phyloP scores from a whole-genome alignment of 352 stramenopile species.

The Pythium sukuiense region DNA sequence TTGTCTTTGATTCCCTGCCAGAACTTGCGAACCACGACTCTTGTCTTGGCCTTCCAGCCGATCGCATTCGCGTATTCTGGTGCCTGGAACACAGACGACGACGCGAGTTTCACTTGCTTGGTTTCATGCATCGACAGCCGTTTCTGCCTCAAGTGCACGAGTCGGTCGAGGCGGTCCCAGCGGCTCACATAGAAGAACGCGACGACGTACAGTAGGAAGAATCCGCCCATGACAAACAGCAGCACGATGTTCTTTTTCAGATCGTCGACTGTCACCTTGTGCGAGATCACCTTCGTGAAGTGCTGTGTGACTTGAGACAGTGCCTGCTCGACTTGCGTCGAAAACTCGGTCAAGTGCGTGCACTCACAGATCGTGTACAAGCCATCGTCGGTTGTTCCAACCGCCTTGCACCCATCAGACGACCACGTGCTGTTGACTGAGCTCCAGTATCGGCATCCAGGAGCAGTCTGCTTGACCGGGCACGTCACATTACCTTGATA shows the following conservation, averaged over 20 bases:
- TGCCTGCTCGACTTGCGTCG: constrained; percentile 61
- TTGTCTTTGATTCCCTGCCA: constrained; percentile 54
- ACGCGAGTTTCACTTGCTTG: constrained; percentile 49
- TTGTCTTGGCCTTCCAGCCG: constrained; percentile 42
- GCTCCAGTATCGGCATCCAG: constrained; percentile 69
- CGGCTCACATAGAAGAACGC: constrained; percentile 60
- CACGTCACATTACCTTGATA: constrained; percentile 55
- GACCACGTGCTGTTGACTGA: constrained; percentile 43
- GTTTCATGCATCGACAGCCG: constrained; percentile 37
- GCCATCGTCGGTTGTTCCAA: constrained; percentile 53
- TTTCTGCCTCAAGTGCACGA: constrained; percentile 38
- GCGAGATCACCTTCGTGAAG: constrained; percentile 57
- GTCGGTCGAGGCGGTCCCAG: constrained; percentile 52
- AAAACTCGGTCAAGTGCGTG: constrained; percentile 75
- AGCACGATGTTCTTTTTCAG: constrained; percentile 59
- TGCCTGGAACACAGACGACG: constrained; percentile 55
- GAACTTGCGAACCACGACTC: constrained; percentile 42
- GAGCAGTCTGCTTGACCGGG: constrained; percentile 34
- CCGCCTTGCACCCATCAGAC: constrained; percentile 50
- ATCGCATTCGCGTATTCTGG: constrained; percentile 58
- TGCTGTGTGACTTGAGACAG: constrained; percentile 54
- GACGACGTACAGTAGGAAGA: constrained; percentile 57
- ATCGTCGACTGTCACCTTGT: constrained; percentile 56
- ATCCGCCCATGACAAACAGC: constrained; percentile 46
- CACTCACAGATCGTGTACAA: constrained; percentile 78